Base-by-base conservation (phyloP, 2,329 filamentous ascomycete species). In the Neofusicoccum sp. region DNA sequence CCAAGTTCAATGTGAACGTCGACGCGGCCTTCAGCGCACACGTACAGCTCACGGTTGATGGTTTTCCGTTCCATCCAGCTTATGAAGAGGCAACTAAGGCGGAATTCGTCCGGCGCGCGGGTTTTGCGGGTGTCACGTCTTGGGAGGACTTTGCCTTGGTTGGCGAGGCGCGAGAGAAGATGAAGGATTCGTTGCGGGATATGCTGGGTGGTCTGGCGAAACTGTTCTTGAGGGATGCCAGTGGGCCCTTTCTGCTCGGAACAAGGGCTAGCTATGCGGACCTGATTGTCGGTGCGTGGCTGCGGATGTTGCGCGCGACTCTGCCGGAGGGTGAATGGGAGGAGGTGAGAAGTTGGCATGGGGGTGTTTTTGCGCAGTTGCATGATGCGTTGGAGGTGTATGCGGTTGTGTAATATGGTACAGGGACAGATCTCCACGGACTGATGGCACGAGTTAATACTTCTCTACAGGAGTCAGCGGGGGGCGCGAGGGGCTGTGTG, bases 211-310 rank as follows among this genome's bases (percentile, higher is more conserved):
- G 68, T 4, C 65, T 85, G 38, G 78, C 75, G 0, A 71, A 68
- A 63, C 60, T 81, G 2, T 84, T 79, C 31, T 30, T 14, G 44
- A 57, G 67, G 6, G 75, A 82, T 49, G 47, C 64, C 0, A 70
- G 63, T 11, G 82, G 82, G 6, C 80, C 81, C 0, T 86, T 81
- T 51, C 26, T 86, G 1, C 71, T 83, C 1, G 83, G 82, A 0
- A 49, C 63, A 1, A 66, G 64, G 66, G 74, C 76, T 1, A 79
- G 67, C 45, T 85, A 86, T 73, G 83, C 82, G 1, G 84, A 86
- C 65, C 66, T 85, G 0, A 83, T 86, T 34, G 78, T 86, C 0
- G 84, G 83, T 1, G 82, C 72, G 0, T 86, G 84, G 84, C 60
- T 86, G 68, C 73, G 75, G 5, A 81, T 84, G 78, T 65, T 78